Evolutionary conservation across 352 stramenopile species (phyloP).

Genomic region (Globisporangium solare): DNA sequence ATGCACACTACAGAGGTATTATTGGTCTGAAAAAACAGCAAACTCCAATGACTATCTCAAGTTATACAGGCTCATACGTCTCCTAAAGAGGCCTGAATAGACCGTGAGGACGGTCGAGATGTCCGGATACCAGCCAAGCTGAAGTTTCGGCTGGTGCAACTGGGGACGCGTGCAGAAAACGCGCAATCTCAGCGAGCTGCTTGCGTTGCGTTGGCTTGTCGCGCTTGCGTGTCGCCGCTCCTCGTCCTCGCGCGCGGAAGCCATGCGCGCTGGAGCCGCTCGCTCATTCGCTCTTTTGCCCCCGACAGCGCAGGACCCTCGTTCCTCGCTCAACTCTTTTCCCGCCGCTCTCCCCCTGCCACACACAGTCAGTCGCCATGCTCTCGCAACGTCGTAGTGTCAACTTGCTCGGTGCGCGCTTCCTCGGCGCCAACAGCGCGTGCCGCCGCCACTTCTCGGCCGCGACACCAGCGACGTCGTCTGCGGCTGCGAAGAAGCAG

Average conservation of each 20-base stretch:
- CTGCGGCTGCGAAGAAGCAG: constrained; percentile 19
- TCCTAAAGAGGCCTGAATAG: not conserved
- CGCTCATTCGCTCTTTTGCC: constrained; percentile 13
- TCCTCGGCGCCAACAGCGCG: constrained; percentile 14
- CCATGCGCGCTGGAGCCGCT: too few species aligned
- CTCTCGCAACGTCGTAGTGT: constrained; percentile 17
- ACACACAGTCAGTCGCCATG: constrained; percentile 16
- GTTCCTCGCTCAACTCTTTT: constrained; percentile 11
- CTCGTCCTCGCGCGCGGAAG: not conserved
- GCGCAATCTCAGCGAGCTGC: constrained; percentile 9
- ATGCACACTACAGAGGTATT: not conserved
- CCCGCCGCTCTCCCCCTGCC: not conserved
- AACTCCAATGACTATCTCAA: too few species aligned
- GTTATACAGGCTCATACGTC: too few species aligned
- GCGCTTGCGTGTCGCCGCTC: constrained; percentile 1
- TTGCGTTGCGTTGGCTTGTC: constrained; percentile 2
- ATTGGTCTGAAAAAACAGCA: too few species aligned
- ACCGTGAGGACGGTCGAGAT: not conserved
- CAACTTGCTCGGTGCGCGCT: constrained; percentile 16
- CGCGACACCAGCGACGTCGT: constrained; percentile 20
- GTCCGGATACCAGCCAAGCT: constrained; percentile 4
- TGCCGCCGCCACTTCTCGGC: constrained; percentile 42
- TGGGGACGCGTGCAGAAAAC: constrained; percentile 6
- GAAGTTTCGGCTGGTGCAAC: constrained; percentile 11
- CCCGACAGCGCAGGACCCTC: not conserved